Evolutionary conservation across 306 rosid genomes (phyloP).

Genomic region (Cicer cuneatum): DNA sequence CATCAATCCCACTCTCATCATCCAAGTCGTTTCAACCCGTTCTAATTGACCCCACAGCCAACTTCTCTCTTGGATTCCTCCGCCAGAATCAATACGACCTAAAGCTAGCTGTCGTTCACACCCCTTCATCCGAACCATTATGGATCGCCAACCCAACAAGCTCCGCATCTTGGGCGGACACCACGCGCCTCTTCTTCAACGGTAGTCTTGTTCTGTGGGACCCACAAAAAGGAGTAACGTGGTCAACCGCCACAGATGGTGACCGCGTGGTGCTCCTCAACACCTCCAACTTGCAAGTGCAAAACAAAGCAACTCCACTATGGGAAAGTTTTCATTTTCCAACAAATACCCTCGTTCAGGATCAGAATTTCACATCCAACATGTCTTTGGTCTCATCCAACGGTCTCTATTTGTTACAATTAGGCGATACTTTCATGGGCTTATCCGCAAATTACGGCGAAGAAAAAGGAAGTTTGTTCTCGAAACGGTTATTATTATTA

Average conservation of each 20-base stretch:
- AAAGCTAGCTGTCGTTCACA: constrained; percentile 68
- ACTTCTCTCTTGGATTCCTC: constrained; percentile 85
- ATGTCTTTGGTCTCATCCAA: constrained; percentile 60
- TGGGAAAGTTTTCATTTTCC: constrained; percentile 90
- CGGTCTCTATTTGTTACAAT: constrained; percentile 53
- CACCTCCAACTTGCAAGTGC: constrained; percentile 68
- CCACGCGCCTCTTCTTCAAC: constrained; percentile 66
- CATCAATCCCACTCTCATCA: constrained; percentile 54
- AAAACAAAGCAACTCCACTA: constrained; percentile 9
- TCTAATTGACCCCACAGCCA: constrained; percentile 60
- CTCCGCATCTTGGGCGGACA: constrained; percentile 58
- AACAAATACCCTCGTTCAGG: constrained; percentile 67
- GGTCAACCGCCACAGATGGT: constrained; percentile 74
- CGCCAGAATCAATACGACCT: constrained; percentile 60
- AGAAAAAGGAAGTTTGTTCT: constrained; percentile 21
- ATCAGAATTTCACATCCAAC: constrained; percentile 65
- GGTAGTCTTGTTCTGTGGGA: constrained; percentile 75
- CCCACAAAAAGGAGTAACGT: constrained; percentile 39
- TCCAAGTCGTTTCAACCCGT: constrained; percentile 65
- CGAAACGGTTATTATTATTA: constrained; percentile 48
- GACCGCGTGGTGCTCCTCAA: constrained; percentile 61
- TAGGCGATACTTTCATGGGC: constrained; percentile 70
- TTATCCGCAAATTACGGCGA: constrained; percentile 47
- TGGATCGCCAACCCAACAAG: constrained; percentile 70
- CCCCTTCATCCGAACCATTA: constrained; percentile 63